These are phyloP conservation scores for Corynascus novoguineensis DNA, from an alignment of 495 filamentous ascomycete genomes.

Conservation along the genomic window DNA sequence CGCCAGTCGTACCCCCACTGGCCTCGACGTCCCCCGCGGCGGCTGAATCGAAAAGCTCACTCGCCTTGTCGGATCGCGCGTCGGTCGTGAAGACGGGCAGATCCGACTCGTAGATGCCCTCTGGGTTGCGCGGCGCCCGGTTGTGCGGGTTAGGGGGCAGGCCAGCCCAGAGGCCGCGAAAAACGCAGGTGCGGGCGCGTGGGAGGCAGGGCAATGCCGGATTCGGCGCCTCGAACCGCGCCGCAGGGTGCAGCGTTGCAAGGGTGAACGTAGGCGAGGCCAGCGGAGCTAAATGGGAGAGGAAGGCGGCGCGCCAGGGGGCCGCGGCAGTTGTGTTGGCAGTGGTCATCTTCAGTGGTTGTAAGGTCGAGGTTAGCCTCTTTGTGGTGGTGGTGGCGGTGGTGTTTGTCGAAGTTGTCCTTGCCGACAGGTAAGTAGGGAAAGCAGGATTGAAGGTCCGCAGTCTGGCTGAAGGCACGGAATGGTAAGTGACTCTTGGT, in stretches of 20 bases:
- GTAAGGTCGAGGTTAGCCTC: conserved; percentile 16
- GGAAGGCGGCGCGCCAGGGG: conserved; percentile 64
- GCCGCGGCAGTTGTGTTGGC: conserved; percentile 28
- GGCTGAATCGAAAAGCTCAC: conserved; percentile 53
- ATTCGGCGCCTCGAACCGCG: background rate
- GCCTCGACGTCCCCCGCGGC: conserved; percentile 8
- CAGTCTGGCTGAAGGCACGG: background rate
- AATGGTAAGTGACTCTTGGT: background rate
- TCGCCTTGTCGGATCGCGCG: conserved; percentile 73
- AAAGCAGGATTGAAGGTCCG: background rate
- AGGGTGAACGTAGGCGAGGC: conserved; percentile 64
- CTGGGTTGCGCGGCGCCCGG: conserved; percentile 55
- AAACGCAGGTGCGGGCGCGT: conserved; percentile 53
- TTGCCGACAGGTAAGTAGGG: background rate
- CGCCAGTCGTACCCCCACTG: conserved; percentile 37
- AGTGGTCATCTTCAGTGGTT: too few species aligned
- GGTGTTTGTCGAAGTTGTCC: background rate
- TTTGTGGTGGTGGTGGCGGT: conserved; percentile 2
- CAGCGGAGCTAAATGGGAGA: conserved; percentile 57
- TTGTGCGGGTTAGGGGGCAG: conserved; percentile 64
- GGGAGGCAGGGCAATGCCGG: conserved; percentile 25
- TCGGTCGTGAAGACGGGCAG: conserved; percentile 81
- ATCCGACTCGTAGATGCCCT: conserved; percentile 62
- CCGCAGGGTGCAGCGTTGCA: conserved; percentile 52
- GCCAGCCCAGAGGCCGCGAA: conserved; percentile 74